Evolutionary conservation across 768 basidiomycete genomes (phyloP).

Genomic region (Lactarius akahatsu): DNA sequence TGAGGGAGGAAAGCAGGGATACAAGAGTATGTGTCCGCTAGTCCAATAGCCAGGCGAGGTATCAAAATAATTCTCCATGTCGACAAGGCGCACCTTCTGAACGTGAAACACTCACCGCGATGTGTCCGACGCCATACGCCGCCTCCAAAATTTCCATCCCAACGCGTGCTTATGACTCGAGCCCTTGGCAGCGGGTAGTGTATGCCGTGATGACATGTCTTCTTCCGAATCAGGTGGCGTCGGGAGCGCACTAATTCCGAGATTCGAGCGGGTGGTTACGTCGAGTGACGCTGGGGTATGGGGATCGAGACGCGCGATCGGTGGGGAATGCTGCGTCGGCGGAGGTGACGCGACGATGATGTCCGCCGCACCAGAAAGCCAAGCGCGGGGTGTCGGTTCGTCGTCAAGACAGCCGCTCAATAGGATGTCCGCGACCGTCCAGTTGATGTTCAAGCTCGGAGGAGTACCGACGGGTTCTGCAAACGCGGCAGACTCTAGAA

Average conservation of each 20-base stretch:
- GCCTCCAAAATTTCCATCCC: conserved; percentile 17
- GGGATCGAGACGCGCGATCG: conserved; percentile 1
- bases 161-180: neutral
- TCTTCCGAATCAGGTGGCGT: conserved; percentile 39
- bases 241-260: conserved; percentile 24
- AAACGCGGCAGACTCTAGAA: conserved; percentile 22
- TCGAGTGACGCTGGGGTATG: neutral
- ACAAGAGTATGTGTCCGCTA: neutral
- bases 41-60: neutral
- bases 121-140: neutral
- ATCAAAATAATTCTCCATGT: neutral
- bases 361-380: conserved; percentile 37
- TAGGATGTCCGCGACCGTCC: conserved; percentile 38
- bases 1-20: neutral
- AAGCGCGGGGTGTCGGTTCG: conserved; percentile 32
- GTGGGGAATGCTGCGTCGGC: neutral
- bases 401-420: conserved; percentile 40
- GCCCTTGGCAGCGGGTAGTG: neutral
- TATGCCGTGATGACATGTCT: conserved; percentile 1
- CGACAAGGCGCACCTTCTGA: neutral
- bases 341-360: conserved; percentile 33
- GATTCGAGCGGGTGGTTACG: neutral
- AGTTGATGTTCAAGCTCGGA: conserved; percentile 30
- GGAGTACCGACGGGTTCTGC: conserved; percentile 20
- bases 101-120: neutral